phyloP scores from a whole-genome alignment of 768 basidiomycete species.

The Baorangia bicolor region DNA sequence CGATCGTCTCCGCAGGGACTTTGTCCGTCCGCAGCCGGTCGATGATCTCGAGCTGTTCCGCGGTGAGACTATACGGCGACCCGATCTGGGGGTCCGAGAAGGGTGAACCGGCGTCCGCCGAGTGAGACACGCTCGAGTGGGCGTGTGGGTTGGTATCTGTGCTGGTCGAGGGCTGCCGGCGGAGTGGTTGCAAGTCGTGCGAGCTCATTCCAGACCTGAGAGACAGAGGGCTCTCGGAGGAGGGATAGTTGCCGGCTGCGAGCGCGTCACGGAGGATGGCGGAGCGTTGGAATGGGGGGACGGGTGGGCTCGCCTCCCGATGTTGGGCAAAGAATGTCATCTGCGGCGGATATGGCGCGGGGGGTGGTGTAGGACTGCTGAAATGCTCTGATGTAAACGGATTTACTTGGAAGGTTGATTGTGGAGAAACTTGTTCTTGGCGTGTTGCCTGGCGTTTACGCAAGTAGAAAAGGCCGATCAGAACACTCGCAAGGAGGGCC shows the following conservation, averaged over 20 bases:
- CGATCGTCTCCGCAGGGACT: conserved; percentile 16
- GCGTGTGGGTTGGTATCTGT: neutral
- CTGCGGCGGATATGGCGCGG: neutral
- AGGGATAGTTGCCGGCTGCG: neutral
- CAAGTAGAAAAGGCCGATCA: conserved; percentile 4
- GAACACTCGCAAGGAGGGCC: neutral
- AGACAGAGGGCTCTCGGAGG: neutral
- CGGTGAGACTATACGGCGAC: conserved; percentile 7
- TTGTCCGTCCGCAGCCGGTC: conserved; percentile 5
- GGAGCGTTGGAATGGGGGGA: conserved; percentile 8
- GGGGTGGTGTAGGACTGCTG: neutral
- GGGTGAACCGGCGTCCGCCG: neutral
- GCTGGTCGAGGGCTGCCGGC: neutral
- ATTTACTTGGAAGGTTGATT: neutral
- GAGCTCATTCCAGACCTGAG: neutral
- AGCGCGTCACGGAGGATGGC: conserved; percentile 16
- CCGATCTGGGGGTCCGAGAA: neutral
- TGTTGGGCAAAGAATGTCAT: neutral
- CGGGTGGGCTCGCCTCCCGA: neutral
- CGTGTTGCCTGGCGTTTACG: conserved; percentile 4
- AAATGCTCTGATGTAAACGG: conserved; percentile 4
- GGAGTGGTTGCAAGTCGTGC: conserved; percentile 3
- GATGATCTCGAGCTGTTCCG: conserved; percentile 14
- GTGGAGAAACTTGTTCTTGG: neutral
- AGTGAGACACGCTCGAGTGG: neutral